A percentile compares a stretch with the other conserved stretches of the same genome.
Conservation (phyloP, 169 alveolate genomes). For the Theileria annulata region DNA sequence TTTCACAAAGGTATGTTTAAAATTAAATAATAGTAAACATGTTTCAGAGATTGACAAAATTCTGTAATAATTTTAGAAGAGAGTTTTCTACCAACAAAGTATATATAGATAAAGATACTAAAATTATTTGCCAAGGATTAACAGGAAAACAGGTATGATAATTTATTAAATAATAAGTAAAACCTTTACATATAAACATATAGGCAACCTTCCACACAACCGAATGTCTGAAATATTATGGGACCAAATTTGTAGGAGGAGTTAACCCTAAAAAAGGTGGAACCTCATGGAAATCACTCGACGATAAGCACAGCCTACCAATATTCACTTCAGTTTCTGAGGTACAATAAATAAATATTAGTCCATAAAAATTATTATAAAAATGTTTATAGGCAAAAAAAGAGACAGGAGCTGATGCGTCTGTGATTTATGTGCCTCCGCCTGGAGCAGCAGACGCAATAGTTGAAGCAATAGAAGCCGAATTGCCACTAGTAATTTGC, state of each 20-base stretch:
- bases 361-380: slow-evolving; percentile 30
- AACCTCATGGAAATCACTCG: slow-evolving; percentile 75
- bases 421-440: slow-evolving; percentile 95
- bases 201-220: slow-evolving; percentile 91
- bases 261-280: slow-evolving; percentile 89
- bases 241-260: slow-evolving; percentile 93
- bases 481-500: slow-evolving; percentile 91
- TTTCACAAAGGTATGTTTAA: neutral
- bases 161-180: slow-evolving; percentile 20
- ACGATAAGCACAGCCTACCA: slow-evolving; percentile 74
- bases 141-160: slow-evolving; percentile 90
- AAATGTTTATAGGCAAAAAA: slow-evolving; percentile 62
- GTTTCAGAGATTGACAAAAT: slow-evolving; percentile 2
- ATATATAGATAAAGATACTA: slow-evolving; percentile 87
- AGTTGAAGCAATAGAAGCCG: slow-evolving; percentile 93
- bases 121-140: slow-evolving; percentile 89
- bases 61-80: neutral
- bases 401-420: slow-evolving; percentile 91
- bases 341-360: slow-evolving; percentile 6
- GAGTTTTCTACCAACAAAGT: slow-evolving; percentile 61
- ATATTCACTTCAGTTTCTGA: slow-evolving; percentile 74
- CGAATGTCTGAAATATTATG: slow-evolving; percentile 84
- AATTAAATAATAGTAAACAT: neutral
- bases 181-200: slow-evolving; percentile 23
- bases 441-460: slow-evolving; percentile 93